These are phyloP conservation scores for Rutstroemia sp. DNA, from an alignment of 2,329 filamentous ascomycete species.

Conservation along the genomic window DNA sequence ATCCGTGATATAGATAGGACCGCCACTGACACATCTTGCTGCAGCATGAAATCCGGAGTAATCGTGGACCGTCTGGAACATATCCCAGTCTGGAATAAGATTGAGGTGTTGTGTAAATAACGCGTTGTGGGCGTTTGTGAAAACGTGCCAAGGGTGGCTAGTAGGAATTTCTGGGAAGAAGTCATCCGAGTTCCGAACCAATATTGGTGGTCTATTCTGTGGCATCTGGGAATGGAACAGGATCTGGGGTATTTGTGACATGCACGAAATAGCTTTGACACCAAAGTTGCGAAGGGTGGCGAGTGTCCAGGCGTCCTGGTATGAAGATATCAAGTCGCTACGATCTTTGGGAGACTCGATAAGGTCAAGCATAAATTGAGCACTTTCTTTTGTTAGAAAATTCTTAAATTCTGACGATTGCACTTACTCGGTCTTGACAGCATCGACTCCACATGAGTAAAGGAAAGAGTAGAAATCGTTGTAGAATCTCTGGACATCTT, in stretches of 20 bases:
- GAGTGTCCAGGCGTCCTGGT: slow-evolving; percentile 81
- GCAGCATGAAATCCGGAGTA: slow-evolving; percentile 85
- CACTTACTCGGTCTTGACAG: slow-evolving; percentile 72
- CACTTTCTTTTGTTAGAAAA: slow-evolving; percentile 30
- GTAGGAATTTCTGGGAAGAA: slow-evolving; percentile 79
- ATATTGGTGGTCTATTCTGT: slow-evolving; percentile 62
- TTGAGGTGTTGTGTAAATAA: slow-evolving; percentile 81
- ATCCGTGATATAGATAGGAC: slow-evolving; percentile 92
- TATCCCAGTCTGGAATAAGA: slow-evolving; percentile 74
- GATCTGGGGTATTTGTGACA: slow-evolving; percentile 83
- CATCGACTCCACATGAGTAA: slow-evolving; percentile 64
- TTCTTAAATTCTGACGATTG: not conserved
- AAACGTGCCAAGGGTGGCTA: slow-evolving; percentile 91
- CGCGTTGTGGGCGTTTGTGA: slow-evolving; percentile 84
- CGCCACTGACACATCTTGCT: slow-evolving; percentile 80
- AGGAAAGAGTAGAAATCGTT: slow-evolving; percentile 88
- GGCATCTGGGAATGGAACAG: slow-evolving; percentile 80
- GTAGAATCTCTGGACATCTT: slow-evolving; percentile 72
- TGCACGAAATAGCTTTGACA: slow-evolving; percentile 79
- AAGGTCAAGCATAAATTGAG: slow-evolving; percentile 81
- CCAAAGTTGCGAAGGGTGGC: slow-evolving; percentile 72
- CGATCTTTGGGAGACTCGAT: slow-evolving; percentile 61
- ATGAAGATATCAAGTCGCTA: slow-evolving; percentile 63
- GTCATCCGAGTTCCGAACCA: slow-evolving; percentile 82
- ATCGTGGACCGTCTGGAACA: slow-evolving; percentile 57